phyloP scores from a whole-genome alignment of 305 asterid species.

The Fraxinus xanthoxyloides region DNA sequence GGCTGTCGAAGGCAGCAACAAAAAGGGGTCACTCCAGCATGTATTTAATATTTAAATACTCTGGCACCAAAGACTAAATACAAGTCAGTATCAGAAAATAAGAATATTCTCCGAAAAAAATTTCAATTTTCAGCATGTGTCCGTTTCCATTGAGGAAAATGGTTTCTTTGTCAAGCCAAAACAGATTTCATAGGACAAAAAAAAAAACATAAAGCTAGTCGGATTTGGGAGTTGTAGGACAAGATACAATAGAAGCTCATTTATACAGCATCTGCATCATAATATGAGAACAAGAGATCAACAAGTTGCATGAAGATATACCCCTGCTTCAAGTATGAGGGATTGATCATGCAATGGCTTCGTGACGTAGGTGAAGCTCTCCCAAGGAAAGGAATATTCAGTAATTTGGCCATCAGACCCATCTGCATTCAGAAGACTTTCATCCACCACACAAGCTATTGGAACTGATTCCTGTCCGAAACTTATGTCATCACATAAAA shows the following conservation, averaged over 20 bases:
- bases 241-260: not conserved
- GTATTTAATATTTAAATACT: not conserved
- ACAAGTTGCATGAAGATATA: conserved; percentile 34
- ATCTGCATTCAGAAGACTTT: conserved; percentile 78
- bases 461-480: conserved; percentile 87
- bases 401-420: conserved; percentile 67
- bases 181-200: not conserved
- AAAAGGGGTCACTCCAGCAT: not conserved
- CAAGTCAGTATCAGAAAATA: not conserved
- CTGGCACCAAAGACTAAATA: not conserved
- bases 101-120: not conserved
- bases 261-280: conserved; percentile 2
- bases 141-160: not conserved
- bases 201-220: not conserved
- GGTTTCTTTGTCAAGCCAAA: not conserved
- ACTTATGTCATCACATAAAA: conserved; percentile 92
- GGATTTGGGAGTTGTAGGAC: not conserved
- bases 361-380: conserved; percentile 77
- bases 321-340: conserved; percentile 65
- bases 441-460: conserved; percentile 91
- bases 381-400: conserved; percentile 83
- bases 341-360: conserved; percentile 70
- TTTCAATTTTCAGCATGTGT: not conserved
- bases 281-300: conserved; percentile 12
- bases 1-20: not conserved